Conservation (phyloP, 345 rosid species). For the Ailanthus altissimus region DNA sequence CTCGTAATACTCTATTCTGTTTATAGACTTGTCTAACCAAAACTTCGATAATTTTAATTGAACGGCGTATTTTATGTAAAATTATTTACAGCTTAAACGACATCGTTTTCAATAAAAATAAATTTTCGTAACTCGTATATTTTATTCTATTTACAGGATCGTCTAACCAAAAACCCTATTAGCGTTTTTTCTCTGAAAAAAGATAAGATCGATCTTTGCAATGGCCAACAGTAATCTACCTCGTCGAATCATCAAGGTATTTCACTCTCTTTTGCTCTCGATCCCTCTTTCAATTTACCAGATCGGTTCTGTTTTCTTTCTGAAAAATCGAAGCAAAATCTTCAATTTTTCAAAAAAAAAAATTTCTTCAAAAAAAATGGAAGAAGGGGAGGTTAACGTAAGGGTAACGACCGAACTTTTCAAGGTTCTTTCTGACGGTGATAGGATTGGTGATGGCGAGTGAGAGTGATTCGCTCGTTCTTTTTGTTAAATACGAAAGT, state of each 20-base stretch:
- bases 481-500: background rate
- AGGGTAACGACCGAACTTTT: conserved; percentile 8
- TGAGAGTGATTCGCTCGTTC: background rate
- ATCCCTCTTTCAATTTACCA: conserved; percentile 26
- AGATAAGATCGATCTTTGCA: conserved; percentile 23
- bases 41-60: too few species aligned
- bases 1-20: too few species aligned
- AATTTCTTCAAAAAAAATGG: background rate
- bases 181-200: conserved; percentile 9
- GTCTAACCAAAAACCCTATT: conserved; percentile 1
- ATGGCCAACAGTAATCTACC: conserved; percentile 98
- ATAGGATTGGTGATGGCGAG: background rate
- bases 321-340: background rate
- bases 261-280: conserved; percentile 3
- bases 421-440: background rate
- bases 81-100: too few species aligned
- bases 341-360: background rate
- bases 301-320: conserved; percentile 12
- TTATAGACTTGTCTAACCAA: too few species aligned
- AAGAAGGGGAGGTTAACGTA: background rate
- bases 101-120: too few species aligned
- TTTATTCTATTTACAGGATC: background rate
- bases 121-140: background rate
- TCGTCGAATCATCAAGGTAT: conserved; percentile 94
- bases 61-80: too few species aligned